phyloP scores from a whole-genome alignment of 176 grass and related monocot species.

The Eremochloa ophiuroides region DNA sequence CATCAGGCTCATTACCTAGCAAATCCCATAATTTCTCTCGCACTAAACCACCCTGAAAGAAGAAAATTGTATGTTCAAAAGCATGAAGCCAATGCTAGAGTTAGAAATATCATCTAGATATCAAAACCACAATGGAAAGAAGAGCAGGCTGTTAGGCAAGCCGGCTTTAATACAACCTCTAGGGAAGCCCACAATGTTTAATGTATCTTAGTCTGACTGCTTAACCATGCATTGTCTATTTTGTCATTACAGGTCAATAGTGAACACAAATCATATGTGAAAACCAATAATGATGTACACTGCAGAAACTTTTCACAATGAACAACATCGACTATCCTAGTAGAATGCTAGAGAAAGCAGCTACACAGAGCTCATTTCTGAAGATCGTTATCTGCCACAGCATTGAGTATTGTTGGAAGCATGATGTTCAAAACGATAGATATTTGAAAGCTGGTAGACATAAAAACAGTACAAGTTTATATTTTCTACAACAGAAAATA shows the following conservation, averaged over 20 bases:
- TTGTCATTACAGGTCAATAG: not conserved
- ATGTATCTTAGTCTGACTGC: not conserved
- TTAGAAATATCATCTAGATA: not conserved
- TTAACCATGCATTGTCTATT: not conserved
- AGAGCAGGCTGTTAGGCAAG: too few relatives aligned
- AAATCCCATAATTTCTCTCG: slow-evolving; percentile 90
- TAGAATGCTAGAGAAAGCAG: not conserved
- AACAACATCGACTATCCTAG: not conserved
- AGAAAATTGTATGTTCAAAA: not conserved
- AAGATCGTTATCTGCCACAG: not conserved
- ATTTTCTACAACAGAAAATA: not conserved
- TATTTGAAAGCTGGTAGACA: not conserved
- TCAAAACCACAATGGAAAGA: not conserved
- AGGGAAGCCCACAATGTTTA: not conserved
- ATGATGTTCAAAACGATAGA: not conserved
- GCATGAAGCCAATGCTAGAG: not conserved
- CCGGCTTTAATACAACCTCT: too few relatives aligned
- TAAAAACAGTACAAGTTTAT: not conserved
- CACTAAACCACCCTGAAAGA: slow-evolving; percentile 76
- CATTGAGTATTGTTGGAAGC: not conserved
- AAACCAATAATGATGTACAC: not conserved
- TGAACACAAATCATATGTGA: not conserved
- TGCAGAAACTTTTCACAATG: not conserved
- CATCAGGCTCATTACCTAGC: slow-evolving; percentile 62
- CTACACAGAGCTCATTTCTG: not conserved